A percentile compares a stretch with the other conserved stretches of the same genome.
Conservation (phyloP, 768 basidiomycete genomes). For the Boletus sp. region DNA sequence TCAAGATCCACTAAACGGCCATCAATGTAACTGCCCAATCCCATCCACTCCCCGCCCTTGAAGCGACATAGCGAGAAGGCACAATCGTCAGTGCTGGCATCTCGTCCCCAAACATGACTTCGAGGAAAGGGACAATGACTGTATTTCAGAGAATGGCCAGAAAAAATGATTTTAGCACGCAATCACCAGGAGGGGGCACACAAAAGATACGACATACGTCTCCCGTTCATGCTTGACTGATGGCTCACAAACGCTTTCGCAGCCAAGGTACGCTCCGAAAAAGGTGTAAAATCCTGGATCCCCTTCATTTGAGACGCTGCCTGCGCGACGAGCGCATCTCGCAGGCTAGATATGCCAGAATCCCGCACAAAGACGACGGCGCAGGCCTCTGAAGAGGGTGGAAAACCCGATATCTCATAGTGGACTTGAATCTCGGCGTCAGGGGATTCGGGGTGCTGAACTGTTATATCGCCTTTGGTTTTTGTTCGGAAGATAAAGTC, state of each 20-base stretch:
- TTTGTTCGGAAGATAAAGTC: neutral
- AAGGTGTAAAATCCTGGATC: slow-evolving; percentile 15
- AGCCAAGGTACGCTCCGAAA: slow-evolving; percentile 19
- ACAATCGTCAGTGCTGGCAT: slow-evolving; percentile 29
- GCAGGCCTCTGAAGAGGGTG: slow-evolving; percentile 38
- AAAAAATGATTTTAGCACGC: neutral
- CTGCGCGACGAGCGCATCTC: slow-evolving; percentile 10
- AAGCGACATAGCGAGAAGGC: slow-evolving; percentile 20
- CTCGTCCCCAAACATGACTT: slow-evolving; percentile 18
- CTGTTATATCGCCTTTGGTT: slow-evolving; percentile 13
- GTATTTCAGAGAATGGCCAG: neutral
- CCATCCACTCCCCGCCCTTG: slow-evolving; percentile 22
- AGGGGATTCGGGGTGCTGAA: slow-evolving; percentile 4
- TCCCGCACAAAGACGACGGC: slow-evolving; percentile 44
- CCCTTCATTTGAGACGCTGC: slow-evolving; percentile 12
- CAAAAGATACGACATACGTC: slow-evolving; percentile 14
- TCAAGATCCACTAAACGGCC: slow-evolving; percentile 19
- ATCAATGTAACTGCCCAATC: slow-evolving; percentile 29
- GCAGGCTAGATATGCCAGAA: neutral
- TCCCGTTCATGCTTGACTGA: slow-evolving; percentile 1
- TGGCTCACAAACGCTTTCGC: slow-evolving; percentile 27
- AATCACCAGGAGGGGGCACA: neutral
- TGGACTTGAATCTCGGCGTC: slow-evolving; percentile 22
- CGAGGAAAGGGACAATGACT: slow-evolving; percentile 21
- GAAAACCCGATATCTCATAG: slow-evolving; percentile 50